phyloP scores from a whole-genome alignment of 2,329 filamentous ascomycete species.

The Oidium heveae region DNA sequence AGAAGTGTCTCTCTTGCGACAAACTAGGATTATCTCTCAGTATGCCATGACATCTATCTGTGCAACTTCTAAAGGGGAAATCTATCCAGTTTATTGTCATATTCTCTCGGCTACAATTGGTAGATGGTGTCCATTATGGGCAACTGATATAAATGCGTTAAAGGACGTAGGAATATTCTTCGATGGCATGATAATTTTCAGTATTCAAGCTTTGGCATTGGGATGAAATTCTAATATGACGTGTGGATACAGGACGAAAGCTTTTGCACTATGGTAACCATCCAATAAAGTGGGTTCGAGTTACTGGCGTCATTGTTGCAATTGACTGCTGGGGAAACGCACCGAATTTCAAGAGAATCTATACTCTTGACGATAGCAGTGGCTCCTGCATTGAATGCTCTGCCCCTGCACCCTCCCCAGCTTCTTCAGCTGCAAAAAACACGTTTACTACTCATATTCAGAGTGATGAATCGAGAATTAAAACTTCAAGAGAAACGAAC shows the following conservation, averaged over 20 bases:
- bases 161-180: conserved; percentile 22
- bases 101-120: conserved; percentile 33
- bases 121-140: conserved; percentile 30
- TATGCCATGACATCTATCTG: too few relatives aligned
- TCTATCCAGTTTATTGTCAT: conserved; percentile 40
- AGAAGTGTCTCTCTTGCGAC: too few relatives aligned
- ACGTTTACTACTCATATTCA: neutral
- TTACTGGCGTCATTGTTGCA: conserved; percentile 45
- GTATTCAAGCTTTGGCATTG: neutral
- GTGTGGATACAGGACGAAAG: neutral
- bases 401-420: conserved; percentile 5
- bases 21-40: too few relatives aligned
- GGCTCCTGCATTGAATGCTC: conserved; percentile 27
- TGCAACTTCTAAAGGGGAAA: conserved; percentile 1
- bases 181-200: conserved; percentile 20
- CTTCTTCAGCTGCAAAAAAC: neutral
- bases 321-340: conserved; percentile 16
- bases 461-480: neutral
- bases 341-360: conserved; percentile 17
- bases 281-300: conserved; percentile 49
- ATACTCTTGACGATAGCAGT: conserved; percentile 40
- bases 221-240: neutral
- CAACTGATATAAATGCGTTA: conserved; percentile 24
- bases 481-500: too few relatives aligned
- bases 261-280: conserved; percentile 47